phyloP scores from a whole-genome alignment of 2,329 filamentous ascomycete genomes.

The Metarhizium robertsii region DNA sequence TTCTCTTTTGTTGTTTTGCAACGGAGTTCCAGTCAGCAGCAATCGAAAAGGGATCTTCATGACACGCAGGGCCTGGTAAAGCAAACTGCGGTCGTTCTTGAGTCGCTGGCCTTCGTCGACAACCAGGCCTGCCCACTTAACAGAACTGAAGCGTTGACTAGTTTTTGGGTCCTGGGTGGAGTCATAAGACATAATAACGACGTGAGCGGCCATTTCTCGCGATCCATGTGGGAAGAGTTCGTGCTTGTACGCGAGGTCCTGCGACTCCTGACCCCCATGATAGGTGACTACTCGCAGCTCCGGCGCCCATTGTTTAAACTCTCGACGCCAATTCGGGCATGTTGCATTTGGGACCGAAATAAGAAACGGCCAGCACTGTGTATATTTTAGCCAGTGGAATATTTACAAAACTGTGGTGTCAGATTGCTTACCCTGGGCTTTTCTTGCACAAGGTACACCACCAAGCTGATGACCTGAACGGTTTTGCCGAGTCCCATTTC shows the following conservation, averaged over 20 bases:
- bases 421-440: slow-evolving; percentile 35
- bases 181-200: slow-evolving; percentile 94
- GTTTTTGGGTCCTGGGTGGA: slow-evolving; percentile 67
- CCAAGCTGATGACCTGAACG: slow-evolving; percentile 78
- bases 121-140: slow-evolving; percentile 80
- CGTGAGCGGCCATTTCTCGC: slow-evolving; percentile 70
- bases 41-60: slow-evolving; percentile 77
- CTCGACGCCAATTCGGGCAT: slow-evolving; percentile 93
- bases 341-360: slow-evolving; percentile 92
- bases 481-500: slow-evolving; percentile 99
- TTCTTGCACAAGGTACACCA: slow-evolving; percentile 63
- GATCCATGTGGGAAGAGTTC: slow-evolving; percentile 69
- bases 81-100: slow-evolving; percentile 80
- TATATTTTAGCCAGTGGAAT: slow-evolving; percentile 8
- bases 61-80: slow-evolving; percentile 65
- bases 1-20: slow-evolving; percentile 93
- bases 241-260: slow-evolving; percentile 68
- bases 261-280: slow-evolving; percentile 67
- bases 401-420: neutral
- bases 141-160: slow-evolving; percentile 53
- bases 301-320: slow-evolving; percentile 91
- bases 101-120: slow-evolving; percentile 93
- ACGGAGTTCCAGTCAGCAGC: slow-evolving; percentile 79
- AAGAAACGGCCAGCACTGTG: slow-evolving; percentile 76
- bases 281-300: slow-evolving; percentile 83